Percentiles rank a stretch among this genome's conserved stretches.
These are phyloP conservation scores for Arthroderma uncinatum DNA, from an alignment of 2,329 filamentous ascomycete genomes.

Conservation along the genomic window DNA sequence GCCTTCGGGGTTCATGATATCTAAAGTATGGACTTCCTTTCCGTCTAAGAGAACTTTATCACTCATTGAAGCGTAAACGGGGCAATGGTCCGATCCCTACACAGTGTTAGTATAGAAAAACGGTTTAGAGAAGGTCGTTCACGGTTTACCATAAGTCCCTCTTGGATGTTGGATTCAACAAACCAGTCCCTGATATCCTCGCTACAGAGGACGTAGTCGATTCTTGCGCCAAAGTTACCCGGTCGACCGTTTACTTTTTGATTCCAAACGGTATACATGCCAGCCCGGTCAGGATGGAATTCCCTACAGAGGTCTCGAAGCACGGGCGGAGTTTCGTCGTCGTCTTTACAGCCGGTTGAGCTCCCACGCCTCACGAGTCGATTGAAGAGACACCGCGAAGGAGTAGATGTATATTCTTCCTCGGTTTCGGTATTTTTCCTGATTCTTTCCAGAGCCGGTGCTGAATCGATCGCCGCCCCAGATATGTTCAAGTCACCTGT, in stretches of 20 bases:
- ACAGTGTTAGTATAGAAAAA: constrained; percentile 15
- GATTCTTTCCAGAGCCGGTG: constrained; percentile 59
- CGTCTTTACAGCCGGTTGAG: constrained; percentile 55
- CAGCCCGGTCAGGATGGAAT: constrained; percentile 65
- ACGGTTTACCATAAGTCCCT: constrained; percentile 58
- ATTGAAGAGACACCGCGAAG: constrained; percentile 69
- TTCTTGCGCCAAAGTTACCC: constrained; percentile 82
- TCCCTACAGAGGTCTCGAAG: constrained; percentile 74
- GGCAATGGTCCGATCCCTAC: constrained; percentile 86
- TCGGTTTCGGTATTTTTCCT: constrained; percentile 57
- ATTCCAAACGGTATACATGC: constrained; percentile 98
- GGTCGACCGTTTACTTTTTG: constrained; percentile 91
- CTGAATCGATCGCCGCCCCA: constrained; percentile 59
- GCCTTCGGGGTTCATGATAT: constrained; percentile 66
- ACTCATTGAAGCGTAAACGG: constrained; percentile 67
- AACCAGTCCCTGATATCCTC: constrained; percentile 72
- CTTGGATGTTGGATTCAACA: constrained; percentile 71
- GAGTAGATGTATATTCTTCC: constrained; percentile 61
- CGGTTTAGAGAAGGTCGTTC: not conserved
- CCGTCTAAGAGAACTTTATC: constrained; percentile 47
- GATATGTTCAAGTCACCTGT: constrained; percentile 83
- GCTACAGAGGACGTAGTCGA: constrained; percentile 86
- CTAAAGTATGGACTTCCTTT: constrained; percentile 46
- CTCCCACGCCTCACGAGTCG: constrained; percentile 67
- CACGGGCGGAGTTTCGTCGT: constrained; percentile 57